These are phyloP conservation scores for Acarospora socialis DNA, from an alignment of 2,329 filamentous ascomycete genomes.

Conservation along the genomic window DNA sequence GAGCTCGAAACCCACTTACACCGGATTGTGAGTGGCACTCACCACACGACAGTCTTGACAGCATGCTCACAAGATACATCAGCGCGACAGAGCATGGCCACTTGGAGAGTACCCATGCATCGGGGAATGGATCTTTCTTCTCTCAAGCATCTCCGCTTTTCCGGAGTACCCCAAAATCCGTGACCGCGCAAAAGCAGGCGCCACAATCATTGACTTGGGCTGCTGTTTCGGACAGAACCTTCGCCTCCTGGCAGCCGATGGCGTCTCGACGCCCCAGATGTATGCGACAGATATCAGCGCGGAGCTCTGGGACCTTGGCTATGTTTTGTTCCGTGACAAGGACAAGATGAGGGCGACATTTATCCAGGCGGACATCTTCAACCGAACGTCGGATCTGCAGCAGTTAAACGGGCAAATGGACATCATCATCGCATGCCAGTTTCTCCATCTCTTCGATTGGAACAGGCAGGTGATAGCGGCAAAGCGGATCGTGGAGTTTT, in stretches of 20 bases:
- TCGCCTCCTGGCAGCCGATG: background rate
- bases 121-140: slow-evolving; percentile 5
- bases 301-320: slow-evolving; percentile 2
- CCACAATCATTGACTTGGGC: slow-evolving; percentile 5
- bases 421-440: slow-evolving; percentile 1
- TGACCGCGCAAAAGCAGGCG: background rate
- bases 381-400: no score
- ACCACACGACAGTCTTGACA: background rate
- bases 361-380: background rate
- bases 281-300: slow-evolving; percentile 1
- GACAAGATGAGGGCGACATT: background rate
- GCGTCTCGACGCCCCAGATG: background rate
- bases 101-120: slow-evolving; percentile 1
- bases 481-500: background rate
- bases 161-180: slow-evolving; percentile 2
- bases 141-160: slow-evolving; percentile 2
- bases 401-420: slow-evolving; percentile 6
- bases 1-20: slow-evolving; percentile 1
- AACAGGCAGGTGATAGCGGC: slow-evolving; percentile 3
- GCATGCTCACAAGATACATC: background rate
- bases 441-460: slow-evolving; percentile 6
- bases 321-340: slow-evolving; percentile 3
- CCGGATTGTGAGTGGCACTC: slow-evolving; percentile 1
- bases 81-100: slow-evolving; percentile 4
- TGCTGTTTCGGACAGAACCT: slow-evolving; percentile 8